phyloP scores from a whole-genome alignment of 306 rosid genomes.

The Prunus salicina region DNA sequence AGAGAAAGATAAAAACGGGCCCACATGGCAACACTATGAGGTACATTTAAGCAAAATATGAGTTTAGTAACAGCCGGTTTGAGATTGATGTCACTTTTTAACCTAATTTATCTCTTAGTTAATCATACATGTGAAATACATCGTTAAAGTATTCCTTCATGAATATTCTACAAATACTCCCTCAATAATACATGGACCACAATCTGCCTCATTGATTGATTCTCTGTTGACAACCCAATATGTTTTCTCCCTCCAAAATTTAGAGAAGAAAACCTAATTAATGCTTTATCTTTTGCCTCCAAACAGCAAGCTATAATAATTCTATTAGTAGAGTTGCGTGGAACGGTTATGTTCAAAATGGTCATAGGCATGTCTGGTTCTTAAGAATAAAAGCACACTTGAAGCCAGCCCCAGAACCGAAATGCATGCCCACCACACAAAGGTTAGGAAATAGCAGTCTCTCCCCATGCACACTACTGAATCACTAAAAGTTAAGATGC shows the following conservation, averaged over 20 bases:
- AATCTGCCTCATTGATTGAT: background rate
- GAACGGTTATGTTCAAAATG: conserved; percentile 65
- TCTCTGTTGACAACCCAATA: background rate
- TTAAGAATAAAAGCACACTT: conserved; percentile 63
- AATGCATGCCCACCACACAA: conserved; percentile 77
- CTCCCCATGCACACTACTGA: conserved; percentile 84
- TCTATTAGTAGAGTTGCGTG: conserved; percentile 33
- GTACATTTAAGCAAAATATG: too few relatives aligned
- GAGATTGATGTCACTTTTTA: too few relatives aligned
- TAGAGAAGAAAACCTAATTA: background rate
- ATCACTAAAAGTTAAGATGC: conserved; percentile 17
- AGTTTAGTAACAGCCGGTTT: too few relatives aligned
- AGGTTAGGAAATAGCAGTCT: conserved; percentile 69
- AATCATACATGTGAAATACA: background rate
- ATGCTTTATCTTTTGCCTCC: background rate
- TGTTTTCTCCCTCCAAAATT: background rate
- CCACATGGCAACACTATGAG: too few relatives aligned
- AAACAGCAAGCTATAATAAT: background rate
- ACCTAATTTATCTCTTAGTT: background rate
- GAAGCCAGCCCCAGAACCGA: conserved; percentile 68
- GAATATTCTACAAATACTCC: background rate
- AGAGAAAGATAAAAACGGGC: too few relatives aligned
- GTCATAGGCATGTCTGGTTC: conserved; percentile 84
- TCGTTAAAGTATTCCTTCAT: background rate
- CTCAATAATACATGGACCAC: background rate